These are phyloP conservation scores for Fusarium sp. DNA, from an alignment of 2,329 filamentous ascomycete genomes.

Conservation along the genomic window DNA sequence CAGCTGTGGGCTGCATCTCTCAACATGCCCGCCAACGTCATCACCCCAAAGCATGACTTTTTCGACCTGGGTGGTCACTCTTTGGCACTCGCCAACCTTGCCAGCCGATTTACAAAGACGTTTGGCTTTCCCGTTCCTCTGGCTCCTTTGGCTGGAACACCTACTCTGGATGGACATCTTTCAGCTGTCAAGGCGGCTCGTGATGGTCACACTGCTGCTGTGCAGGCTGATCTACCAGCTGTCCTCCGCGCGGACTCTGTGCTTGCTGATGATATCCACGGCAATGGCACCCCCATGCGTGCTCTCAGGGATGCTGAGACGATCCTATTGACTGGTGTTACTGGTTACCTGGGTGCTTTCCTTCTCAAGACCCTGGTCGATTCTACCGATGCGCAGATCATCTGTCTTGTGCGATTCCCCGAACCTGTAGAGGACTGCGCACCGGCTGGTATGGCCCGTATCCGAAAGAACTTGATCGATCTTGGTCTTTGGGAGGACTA, in stretches of 20 bases:
- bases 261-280: conserved; percentile 78
- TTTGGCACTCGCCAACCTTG: conserved; percentile 81
- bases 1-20: conserved; percentile 81
- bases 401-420: conserved; percentile 81
- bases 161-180: conserved; percentile 80
- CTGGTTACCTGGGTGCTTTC: conserved; percentile 83
- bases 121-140: conserved; percentile 83
- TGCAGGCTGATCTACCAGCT: conserved; percentile 81
- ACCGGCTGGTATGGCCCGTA: conserved; percentile 77
- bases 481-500: conserved; percentile 83
- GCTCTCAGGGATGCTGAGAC: conserved; percentile 76
- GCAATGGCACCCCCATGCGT: conserved; percentile 66
- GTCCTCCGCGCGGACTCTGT: conserved; percentile 76
- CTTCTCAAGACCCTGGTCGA: conserved; percentile 78
- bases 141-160: conserved; percentile 77
- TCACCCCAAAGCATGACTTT: conserved; percentile 82
- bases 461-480: conserved; percentile 83
- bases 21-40: conserved; percentile 72
- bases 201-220: conserved; percentile 80
- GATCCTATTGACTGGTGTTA: conserved; percentile 80
- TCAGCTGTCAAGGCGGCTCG: conserved; percentile 78
- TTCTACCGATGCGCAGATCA: conserved; percentile 76
- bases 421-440: conserved; percentile 76
- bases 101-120: conserved; percentile 76
- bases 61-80: conserved; percentile 88